Conservation (phyloP, 1,284 basidiomycete species). For the Ganoderma leucocontextum region DNA sequence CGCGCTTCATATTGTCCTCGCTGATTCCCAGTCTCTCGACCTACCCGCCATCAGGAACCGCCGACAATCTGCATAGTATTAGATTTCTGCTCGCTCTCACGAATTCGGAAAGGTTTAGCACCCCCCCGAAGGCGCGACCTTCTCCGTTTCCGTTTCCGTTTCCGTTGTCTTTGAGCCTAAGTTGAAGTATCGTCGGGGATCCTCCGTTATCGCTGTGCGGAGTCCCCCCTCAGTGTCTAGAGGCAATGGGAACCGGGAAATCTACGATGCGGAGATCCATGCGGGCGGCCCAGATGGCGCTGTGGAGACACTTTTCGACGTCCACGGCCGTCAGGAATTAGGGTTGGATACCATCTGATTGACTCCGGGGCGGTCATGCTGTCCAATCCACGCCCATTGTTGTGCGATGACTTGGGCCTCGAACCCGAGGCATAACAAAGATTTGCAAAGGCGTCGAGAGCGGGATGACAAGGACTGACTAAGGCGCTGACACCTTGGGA, state of each 20-base stretch:
- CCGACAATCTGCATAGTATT: neutral
- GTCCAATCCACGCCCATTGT: no score
- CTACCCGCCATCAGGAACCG: neutral
- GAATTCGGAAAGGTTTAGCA: neutral
- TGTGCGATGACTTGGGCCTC: neutral
- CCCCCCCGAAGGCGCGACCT: neutral
- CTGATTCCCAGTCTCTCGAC: neutral
- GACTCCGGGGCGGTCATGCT: neutral
- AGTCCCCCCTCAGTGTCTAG: no score
- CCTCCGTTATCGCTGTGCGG: neutral
- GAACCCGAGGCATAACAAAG: neutral
- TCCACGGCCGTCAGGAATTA: neutral
- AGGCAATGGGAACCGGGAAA: neutral
- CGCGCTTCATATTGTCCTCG: neutral
- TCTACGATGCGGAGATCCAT: neutral
- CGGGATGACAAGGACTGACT: neutral
- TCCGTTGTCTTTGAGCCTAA: neutral
- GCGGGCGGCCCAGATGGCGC: neutral
- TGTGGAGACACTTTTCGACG: neutral
- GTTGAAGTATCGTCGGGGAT: neutral
- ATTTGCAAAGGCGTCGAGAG: neutral
- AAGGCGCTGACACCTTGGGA: neutral
- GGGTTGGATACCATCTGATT: constrained; percentile 2
- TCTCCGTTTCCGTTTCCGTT: neutral
- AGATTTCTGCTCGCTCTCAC: neutral